Base-by-base conservation (phyloP, 306 rosid genomes). In the Rubus idaeus region DNA sequence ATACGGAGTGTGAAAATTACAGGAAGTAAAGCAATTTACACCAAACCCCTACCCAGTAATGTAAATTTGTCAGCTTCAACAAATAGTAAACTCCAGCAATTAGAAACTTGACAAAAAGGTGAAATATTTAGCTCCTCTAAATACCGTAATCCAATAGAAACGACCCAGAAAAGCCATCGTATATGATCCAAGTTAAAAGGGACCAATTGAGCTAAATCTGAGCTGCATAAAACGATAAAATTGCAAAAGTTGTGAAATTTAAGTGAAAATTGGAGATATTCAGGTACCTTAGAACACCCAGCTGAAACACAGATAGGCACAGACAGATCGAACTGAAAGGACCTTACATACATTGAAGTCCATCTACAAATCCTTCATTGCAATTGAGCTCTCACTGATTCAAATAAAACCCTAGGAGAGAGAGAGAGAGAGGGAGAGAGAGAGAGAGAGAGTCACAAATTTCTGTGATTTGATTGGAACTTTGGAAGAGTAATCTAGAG, bases 381-480 rank as follows among this genome's bases (percentile, higher is more conserved):
- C 35, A 68, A 73, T 67, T 74, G 69, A 80, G 81, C 68, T 64
- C 77, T 23, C 78, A 81, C 78, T 78, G 73, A 73, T 72, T 68
- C 79, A 73, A 69, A 88, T 78, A 14, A 83, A 89, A 82, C 89
- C 87, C 88, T 84, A 82, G 63, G 70, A 77, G 56, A 82, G 64
- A 75, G 76, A 49, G 75, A 70, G 47, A 68, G 70, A 77, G 56
- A 82, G 64, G 71, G 76, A 49, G 75, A 70, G 47, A n/a, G n/a
- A 68, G 70, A 77, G 56, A 82, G 64, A 75, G 76, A 49, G 75
- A 70, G 47, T 57, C 75, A 82, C 76, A 26, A 61, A 50, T 68
- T 66, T 73, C 76, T 68, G 78, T 45, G 91, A 87, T 77, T 81
- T 80, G 90, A 87, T 85, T 86, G 91, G n/a, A n/a, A n/a, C n/a